Evolutionary conservation across 2,329 filamentous ascomycete genomes (phyloP).

Genomic region (Plenodomus lindquistii): DNA sequence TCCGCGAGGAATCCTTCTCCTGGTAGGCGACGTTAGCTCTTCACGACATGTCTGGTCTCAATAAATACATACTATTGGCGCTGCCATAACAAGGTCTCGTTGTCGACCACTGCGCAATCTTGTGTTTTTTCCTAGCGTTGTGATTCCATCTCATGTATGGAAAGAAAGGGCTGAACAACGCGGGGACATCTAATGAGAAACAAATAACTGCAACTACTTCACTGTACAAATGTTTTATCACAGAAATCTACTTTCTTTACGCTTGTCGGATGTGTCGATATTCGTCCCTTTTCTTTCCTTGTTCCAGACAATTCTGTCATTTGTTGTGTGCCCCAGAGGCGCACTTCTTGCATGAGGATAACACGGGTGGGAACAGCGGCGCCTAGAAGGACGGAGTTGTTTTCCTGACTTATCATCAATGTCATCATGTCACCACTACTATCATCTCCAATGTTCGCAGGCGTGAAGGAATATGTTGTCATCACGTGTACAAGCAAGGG

Average conservation of each 20-base stretch:
- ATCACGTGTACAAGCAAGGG: neutral
- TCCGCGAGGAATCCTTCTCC: conserved; percentile 77
- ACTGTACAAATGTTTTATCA: neutral
- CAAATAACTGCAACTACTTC: neutral
- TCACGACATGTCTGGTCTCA: conserved; percentile 6
- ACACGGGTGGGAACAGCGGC: neutral
- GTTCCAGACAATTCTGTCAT: neutral
- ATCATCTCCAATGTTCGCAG: neutral
- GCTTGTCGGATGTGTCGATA: neutral
- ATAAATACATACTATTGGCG: conserved; percentile 22
- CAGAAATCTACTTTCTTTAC: neutral
- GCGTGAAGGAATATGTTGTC: neutral
- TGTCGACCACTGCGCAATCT: conserved; percentile 5
- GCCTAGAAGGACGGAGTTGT: neutral
- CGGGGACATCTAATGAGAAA: conserved; percentile 17
- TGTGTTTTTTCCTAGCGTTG: conserved; percentile 10
- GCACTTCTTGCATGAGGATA: neutral
- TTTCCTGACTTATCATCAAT: conserved; percentile 13
- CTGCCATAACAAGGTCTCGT: conserved; percentile 1
- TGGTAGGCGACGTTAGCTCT: conserved; percentile 49
- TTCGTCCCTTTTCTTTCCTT: neutral
- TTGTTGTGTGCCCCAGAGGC: neutral
- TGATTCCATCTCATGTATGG: conserved; percentile 7
- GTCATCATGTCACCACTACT: conserved; percentile 13
- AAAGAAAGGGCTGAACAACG: conserved; percentile 4